Percentiles rank a stretch among this genome's conserved stretches.
Evolutionary conservation across 2,329 filamentous ascomycete genomes (phyloP).

Genomic region (Aspergillus sp.): DNA sequence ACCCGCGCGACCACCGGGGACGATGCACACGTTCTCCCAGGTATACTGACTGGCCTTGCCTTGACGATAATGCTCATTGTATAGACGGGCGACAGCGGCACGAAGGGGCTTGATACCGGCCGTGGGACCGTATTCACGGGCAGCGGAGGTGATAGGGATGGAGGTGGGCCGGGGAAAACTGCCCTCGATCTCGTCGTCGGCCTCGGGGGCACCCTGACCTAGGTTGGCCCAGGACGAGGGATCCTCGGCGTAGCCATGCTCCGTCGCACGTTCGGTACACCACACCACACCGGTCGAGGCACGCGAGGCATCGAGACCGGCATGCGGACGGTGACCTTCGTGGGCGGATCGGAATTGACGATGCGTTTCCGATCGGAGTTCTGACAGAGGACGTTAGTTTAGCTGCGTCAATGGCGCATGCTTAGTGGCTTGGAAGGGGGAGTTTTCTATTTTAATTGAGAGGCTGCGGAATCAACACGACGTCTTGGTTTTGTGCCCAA

Average conservation of each 20-base stretch:
- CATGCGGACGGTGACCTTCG: constrained; percentile 86
- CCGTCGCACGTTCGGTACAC: constrained; percentile 68
- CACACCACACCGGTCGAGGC: constrained; percentile 93
- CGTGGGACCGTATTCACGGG: constrained; percentile 88
- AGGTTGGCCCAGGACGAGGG: constrained; percentile 87
- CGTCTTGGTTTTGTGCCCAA: not conserved
- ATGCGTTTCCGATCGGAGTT: constrained; percentile 80
- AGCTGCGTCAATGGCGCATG: not conserved
- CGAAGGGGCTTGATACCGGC: constrained; percentile 89
- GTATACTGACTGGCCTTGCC: constrained; percentile 88
- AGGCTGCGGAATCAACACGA: not conserved
- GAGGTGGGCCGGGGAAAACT: constrained; percentile 79
- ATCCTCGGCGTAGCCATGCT: constrained; percentile 83
- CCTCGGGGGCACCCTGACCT: constrained; percentile 90
- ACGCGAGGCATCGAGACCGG: constrained; percentile 82
- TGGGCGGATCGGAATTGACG: constrained; percentile 86
- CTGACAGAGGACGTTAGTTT: constrained; percentile 44
- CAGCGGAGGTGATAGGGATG: constrained; percentile 75
- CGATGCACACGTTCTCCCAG: constrained; percentile 97
- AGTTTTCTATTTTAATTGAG: not conserved
- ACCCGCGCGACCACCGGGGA: constrained; percentile 87
- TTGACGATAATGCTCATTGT: constrained; percentile 88
- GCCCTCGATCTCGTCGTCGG: constrained; percentile 87
- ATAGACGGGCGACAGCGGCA: constrained; percentile 84
- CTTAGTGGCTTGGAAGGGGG: not conserved